Percentiles rank a stretch among this genome's conserved stretches.
Conservation (phyloP, 2,329 filamentous ascomycete genomes). For the Cryoendolithus antarcticus region DNA sequence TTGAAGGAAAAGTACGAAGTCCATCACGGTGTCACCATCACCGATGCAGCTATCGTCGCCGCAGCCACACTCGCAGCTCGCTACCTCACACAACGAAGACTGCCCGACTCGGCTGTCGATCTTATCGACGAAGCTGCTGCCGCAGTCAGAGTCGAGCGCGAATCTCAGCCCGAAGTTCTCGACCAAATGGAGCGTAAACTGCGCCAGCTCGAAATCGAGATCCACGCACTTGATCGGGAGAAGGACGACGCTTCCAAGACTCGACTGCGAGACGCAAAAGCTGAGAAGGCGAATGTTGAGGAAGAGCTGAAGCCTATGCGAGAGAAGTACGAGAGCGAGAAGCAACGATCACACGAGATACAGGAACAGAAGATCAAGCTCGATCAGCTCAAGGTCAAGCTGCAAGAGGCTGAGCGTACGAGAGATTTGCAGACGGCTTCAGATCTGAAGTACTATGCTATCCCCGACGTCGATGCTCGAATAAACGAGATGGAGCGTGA, state of each 20-base stretch:
- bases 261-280: constrained; percentile 69
- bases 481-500: constrained; percentile 74
- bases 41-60: constrained; percentile 83
- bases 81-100: constrained; percentile 78
- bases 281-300: constrained; percentile 85
- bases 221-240: constrained; percentile 85
- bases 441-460: constrained; percentile 93
- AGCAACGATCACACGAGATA: constrained; percentile 78
- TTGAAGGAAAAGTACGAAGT: constrained; percentile 97
- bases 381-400: constrained; percentile 79
- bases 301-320: constrained; percentile 85
- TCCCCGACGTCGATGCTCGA: constrained; percentile 72
- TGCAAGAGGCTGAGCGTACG: constrained; percentile 81
- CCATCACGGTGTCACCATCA: constrained; percentile 93
- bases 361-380: constrained; percentile 93
- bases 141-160: constrained; percentile 86
- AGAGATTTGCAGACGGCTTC: constrained; percentile 78
- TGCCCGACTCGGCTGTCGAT: constrained; percentile 94
- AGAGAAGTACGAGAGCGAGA: constrained; percentile 92
- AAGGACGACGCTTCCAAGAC: constrained; percentile 85
- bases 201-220: constrained; percentile 91
- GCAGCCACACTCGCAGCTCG: constrained; percentile 84
- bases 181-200: constrained; percentile 86
- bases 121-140: constrained; percentile 92
- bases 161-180: constrained; percentile 91